Percentiles rank a stretch among this genome's conserved stretches.
These are phyloP conservation scores for Candida ascalaphidarum DNA, from an alignment of 805 yeast genomes.

Conservation along the genomic window DNA sequence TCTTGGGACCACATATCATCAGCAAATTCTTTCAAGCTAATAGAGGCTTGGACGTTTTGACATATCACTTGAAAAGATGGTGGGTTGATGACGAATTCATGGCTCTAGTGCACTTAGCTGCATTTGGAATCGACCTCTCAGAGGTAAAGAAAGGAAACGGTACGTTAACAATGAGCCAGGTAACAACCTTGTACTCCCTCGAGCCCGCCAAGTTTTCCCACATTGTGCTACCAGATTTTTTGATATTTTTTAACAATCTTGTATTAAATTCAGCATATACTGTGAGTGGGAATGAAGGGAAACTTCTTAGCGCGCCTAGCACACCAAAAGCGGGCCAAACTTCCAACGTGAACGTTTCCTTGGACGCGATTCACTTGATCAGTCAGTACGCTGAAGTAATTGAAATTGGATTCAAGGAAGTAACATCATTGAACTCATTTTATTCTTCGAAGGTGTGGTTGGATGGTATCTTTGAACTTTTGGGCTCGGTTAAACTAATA, in stretches of 20 bases:
- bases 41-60: slow-evolving; percentile 43
- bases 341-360: slow-evolving; percentile 11
- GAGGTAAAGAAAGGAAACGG: too few species aligned
- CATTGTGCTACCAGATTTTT: slow-evolving; percentile 38
- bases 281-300: slow-evolving; percentile 21
- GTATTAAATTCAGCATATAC: slow-evolving; percentile 23
- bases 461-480: slow-evolving; percentile 29
- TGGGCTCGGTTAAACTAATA: slow-evolving; percentile 23
- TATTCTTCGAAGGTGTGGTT: slow-evolving; percentile 24
- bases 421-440: slow-evolving; percentile 12
- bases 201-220: slow-evolving; percentile 5
- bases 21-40: slow-evolving; percentile 39
- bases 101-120: slow-evolving; percentile 33
- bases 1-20: slow-evolving; percentile 38
- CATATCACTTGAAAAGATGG: slow-evolving; percentile 35
- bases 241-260: slow-evolving; percentile 24
- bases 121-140: slow-evolving; percentile 31
- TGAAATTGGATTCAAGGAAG: slow-evolving; percentile 17
- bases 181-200: neutral
- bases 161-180: neutral
- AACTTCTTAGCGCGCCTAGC: slow-evolving; percentile 24
- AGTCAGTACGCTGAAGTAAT: slow-evolving; percentile 23
- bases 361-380: slow-evolving; percentile 28
- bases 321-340: slow-evolving; percentile 14
- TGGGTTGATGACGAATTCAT: slow-evolving; percentile 42